Evolutionary conservation across 2,329 filamentous ascomycete species (phyloP).

Genomic region (Zymoseptoria ardabiliae): DNA sequence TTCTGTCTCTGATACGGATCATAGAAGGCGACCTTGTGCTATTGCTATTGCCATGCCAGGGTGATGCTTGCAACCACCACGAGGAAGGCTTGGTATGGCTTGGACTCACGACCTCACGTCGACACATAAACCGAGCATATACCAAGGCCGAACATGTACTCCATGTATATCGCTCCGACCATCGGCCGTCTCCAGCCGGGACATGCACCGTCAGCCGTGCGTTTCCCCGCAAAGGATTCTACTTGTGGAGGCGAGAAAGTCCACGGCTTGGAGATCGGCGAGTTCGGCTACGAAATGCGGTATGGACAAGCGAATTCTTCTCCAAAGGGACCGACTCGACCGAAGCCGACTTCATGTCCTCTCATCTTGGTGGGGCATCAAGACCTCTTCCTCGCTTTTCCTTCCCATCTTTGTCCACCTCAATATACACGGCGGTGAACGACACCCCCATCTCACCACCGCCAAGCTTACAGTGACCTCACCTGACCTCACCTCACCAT

Average conservation of each 20-base stretch:
- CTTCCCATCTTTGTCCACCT: too few species aligned
- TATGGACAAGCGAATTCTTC: background rate
- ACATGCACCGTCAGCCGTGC: background rate
- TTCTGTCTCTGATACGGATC: too few species aligned
- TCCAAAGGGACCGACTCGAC: background rate
- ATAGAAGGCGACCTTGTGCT: too few species aligned
- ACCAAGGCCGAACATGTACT: background rate
- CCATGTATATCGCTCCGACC: background rate
- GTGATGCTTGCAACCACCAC: background rate
- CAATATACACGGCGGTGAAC: too few species aligned
- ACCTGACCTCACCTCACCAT: slow-evolving; percentile 1
- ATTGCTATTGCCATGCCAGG: too few species aligned
- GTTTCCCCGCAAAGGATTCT: background rate
- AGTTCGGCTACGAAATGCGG: background rate
- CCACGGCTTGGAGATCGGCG: background rate
- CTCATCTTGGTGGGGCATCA: background rate
- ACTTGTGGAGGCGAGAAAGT: background rate
- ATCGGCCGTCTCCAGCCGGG: background rate
- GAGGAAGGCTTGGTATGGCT: background rate
- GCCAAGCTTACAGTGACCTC: background rate
- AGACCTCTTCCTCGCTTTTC: background rate
- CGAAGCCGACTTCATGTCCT: background rate
- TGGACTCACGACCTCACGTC: background rate
- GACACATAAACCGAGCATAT: background rate
- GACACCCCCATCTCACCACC: background rate